These are phyloP conservation scores for Cordyceps cateniannulata DNA, from an alignment of 2,329 filamentous ascomycete species.

Conservation along the genomic window DNA sequence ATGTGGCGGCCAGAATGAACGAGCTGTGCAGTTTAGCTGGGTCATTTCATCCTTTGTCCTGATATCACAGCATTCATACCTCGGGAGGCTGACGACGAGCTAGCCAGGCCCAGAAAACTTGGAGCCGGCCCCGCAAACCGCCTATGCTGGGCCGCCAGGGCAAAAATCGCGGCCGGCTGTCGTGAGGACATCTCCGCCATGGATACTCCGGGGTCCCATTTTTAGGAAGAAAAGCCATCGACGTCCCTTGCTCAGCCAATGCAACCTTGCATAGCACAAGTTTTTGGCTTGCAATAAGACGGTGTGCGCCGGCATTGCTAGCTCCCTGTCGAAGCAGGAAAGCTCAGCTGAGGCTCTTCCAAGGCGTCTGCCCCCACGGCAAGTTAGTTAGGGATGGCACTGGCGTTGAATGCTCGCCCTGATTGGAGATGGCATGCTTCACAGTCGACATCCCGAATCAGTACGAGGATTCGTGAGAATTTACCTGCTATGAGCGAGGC, in stretches of 20 bases:
- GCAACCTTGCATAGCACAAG: neutral
- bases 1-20: neutral
- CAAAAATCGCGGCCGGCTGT: neutral
- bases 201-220: neutral
- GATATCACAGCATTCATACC: neutral
- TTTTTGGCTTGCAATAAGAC: neutral
- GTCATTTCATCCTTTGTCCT: neutral
- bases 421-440: neutral
- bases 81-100: neutral
- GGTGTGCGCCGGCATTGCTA: neutral
- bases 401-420: neutral
- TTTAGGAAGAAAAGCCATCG: neutral
- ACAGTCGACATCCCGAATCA: neutral
- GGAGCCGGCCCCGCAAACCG: neutral
- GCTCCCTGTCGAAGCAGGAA: neutral
- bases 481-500: neutral
- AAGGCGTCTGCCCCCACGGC: neutral
- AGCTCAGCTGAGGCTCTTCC: constrained; percentile 7
- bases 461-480: no score
- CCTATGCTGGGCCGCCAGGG: neutral
- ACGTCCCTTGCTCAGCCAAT: neutral
- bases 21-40: neutral
- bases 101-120: neutral
- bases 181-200: neutral
- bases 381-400: neutral